Percentiles rank a stretch among this genome's conserved stretches.
These are phyloP conservation scores for Podospora didyma DNA, from an alignment of 495 filamentous ascomycete genomes.

Conservation along the genomic window DNA sequence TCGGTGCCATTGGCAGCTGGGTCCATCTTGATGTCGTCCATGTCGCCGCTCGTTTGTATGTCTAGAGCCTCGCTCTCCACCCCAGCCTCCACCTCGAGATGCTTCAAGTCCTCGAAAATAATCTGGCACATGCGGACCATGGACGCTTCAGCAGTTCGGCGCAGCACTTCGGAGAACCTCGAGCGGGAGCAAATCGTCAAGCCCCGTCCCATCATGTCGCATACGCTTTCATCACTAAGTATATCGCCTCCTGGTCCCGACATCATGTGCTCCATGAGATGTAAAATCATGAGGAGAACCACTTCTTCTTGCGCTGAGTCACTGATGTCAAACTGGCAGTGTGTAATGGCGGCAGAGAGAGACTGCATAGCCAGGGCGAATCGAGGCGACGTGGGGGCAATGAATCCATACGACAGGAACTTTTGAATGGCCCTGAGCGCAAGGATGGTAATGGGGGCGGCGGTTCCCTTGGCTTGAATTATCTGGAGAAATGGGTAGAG, in stretches of 20 bases:
- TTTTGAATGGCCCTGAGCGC: slow-evolving; percentile 95
- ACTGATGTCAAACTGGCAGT: slow-evolving; percentile 95
- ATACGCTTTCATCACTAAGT: slow-evolving; percentile 93
- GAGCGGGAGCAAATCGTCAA: slow-evolving; percentile 96
- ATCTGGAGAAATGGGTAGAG: slow-evolving; percentile 96
- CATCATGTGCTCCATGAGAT: slow-evolving; percentile 97
- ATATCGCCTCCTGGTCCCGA: slow-evolving; percentile 87
- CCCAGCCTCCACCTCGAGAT: slow-evolving; percentile 68
- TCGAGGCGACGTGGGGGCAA: slow-evolving; percentile 74
- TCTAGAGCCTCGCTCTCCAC: slow-evolving; percentile 57
- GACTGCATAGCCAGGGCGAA: slow-evolving; percentile 91
- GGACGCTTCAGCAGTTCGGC: slow-evolving; percentile 88
- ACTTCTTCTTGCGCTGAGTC: slow-evolving; percentile 94
- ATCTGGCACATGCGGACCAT: slow-evolving; percentile 99
- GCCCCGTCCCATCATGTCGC: slow-evolving; percentile 99
- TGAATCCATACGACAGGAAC: slow-evolving; percentile 92
- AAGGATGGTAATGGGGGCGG: slow-evolving; percentile 91
- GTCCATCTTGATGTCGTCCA: slow-evolving; percentile 81
- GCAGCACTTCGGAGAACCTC: slow-evolving; percentile 83
- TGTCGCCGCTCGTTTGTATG: slow-evolving; percentile 58
- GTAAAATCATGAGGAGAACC: slow-evolving; percentile 86
- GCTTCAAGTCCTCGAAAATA: slow-evolving; percentile 88
- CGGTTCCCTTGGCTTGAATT: slow-evolving; percentile 92
- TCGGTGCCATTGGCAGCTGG: slow-evolving; percentile 75
- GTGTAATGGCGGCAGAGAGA: slow-evolving; percentile 89